Conservation (phyloP, 352 stramenopile species). For the Peronosclerospora sorghi region DNA sequence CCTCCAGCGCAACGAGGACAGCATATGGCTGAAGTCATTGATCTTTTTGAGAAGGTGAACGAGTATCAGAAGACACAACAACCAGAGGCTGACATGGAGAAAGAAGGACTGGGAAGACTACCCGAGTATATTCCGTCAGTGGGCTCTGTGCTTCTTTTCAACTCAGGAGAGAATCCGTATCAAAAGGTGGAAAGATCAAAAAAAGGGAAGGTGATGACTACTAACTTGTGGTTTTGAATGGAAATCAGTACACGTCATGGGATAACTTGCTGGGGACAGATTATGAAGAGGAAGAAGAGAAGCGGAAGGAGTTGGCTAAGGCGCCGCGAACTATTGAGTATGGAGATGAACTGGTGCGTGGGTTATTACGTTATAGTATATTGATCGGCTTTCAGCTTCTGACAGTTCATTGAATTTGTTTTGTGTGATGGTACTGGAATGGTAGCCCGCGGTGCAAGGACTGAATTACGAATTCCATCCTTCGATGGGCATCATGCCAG, state of each 20-base stretch:
- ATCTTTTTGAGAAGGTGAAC: constrained; percentile 81
- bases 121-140: constrained; percentile 77
- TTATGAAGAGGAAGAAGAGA: constrained; percentile 82
- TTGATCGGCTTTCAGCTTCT: background rate
- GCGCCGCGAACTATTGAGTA: constrained; percentile 73
- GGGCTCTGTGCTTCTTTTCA: constrained; percentile 77
- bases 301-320: constrained; percentile 67
- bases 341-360: constrained; percentile 59
- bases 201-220: background rate
- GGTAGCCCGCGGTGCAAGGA: constrained; percentile 44
- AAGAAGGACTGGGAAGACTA: constrained; percentile 66
- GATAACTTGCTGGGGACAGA: constrained; percentile 80
- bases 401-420: background rate
- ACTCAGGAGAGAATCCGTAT: constrained; percentile 82
- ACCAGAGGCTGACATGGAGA: constrained; percentile 72
- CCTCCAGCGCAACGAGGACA: constrained; percentile 60
- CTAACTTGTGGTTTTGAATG: constrained; percentile 1
- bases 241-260: constrained; percentile 72
- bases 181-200: constrained; percentile 41
- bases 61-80: constrained; percentile 58
- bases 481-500: constrained; percentile 48
- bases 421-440: background rate
- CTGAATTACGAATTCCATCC: constrained; percentile 77
- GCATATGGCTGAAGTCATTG: constrained; percentile 70
- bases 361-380: background rate